Percentiles rank a stretch among this genome's conserved stretches.
Evolutionary conservation across 108 stramenopile species (phyloP).

Genomic region (Nitzschia inconspicua): DNA sequence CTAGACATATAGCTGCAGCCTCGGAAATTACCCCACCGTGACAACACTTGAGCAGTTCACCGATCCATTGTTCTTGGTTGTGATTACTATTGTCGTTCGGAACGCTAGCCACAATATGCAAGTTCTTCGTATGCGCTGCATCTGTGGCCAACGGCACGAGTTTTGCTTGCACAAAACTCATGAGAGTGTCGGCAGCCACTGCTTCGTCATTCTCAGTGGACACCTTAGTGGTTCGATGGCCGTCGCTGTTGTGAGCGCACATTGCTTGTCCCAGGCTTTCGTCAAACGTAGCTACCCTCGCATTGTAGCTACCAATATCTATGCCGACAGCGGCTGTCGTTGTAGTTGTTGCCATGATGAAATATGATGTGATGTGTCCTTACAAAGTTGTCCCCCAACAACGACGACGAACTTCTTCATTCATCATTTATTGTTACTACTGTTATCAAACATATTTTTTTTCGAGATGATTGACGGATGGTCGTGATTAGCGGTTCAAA

Average conservation of each 20-base stretch:
- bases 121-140: slow-evolving; percentile 32
- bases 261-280: slow-evolving; percentile 26
- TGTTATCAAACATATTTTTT: no score
- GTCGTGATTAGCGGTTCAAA: no score
- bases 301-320: slow-evolving; percentile 34
- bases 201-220: background rate
- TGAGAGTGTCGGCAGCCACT: slow-evolving; percentile 7
- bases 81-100: slow-evolving; percentile 6
- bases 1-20: slow-evolving; percentile 27
- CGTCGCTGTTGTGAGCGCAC: slow-evolving; percentile 28
- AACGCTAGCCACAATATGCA: slow-evolving; percentile 21
- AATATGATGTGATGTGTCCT: no score
- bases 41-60: slow-evolving; percentile 10
- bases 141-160: slow-evolving; percentile 21
- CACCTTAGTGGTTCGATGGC: slow-evolving; percentile 20
- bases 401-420: no score
- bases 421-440: no score
- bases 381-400: no score
- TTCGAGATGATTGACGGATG: no score
- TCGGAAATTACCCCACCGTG: slow-evolving; percentile 24
- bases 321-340: slow-evolving; percentile 27
- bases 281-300: slow-evolving; percentile 33
- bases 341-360: no score
- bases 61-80: slow-evolving; percentile 5
- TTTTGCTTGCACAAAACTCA: slow-evolving; percentile 7